Evolutionary conservation across 768 basidiomycete genomes (phyloP), one percentile per base, ranked within the genome.

Genomic region (Phylloporus rhodoxanthus): DNA sequence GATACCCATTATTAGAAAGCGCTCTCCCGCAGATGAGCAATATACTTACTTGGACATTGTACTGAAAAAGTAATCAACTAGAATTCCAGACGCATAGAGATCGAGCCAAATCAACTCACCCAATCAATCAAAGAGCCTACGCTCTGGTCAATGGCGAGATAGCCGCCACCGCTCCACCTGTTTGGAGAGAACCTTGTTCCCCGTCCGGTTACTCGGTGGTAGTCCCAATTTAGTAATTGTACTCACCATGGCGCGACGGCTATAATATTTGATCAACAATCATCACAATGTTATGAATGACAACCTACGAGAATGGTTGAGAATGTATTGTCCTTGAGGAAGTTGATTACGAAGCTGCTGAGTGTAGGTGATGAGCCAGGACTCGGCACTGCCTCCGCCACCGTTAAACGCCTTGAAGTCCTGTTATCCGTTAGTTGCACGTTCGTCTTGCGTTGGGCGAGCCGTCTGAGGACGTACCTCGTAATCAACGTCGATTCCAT

Each of bases 401-500:
- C 49, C 52, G 20, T 68, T 48, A 23, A 71, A 61, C 8, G 70
- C 71, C 20, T 48, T 52, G 21, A 68, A 60, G 51, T 71, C 69
- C 67, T 64, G 15, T 47, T 1, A 14, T 20, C 29, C 30, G 17
- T 26, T 2, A 26, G n/a, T 14, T 23, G 21, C 38, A 39, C 38
- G 21, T 19, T 14, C 36, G 20, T 37, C 23, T 40, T 14, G 21
- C 15, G 11, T 14, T 23, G 21, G 23, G 23, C 40, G 21, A 14
- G 8, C 23, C 21, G 43, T 9, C 11, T n/a, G 15, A 36, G 45
- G 17, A 21, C 15, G 17, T 42, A 67, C 70, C 54, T 74, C 78
- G 48, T 78, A 79, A 59, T 79, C 78, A 40, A 79, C 63, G 45
- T 80, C 78, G 2, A 78, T 71, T 34, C 78, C 78, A 44, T 78